Base-by-base conservation (phyloP, 2,329 filamentous ascomycete species). In the Colletotrichum echinochloae region DNA sequence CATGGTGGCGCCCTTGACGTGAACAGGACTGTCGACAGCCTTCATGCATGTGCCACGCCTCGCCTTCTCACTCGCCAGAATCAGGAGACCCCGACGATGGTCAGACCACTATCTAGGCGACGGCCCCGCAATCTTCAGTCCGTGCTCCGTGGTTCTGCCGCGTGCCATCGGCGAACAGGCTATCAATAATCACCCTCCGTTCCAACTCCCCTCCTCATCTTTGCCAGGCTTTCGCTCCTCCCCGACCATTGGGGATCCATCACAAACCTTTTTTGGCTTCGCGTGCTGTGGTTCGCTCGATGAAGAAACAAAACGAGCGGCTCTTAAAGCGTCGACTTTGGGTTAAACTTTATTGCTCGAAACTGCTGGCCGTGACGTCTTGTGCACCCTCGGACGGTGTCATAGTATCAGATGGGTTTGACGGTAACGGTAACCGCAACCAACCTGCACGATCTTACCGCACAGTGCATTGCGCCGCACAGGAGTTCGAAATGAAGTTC, bases 351-450 rank as follows among this genome's bases (percentile, higher is more conserved):
- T 28, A 51, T 33, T 70, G 23, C 57, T 59, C 68, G 68, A 70
- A 70, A 70, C 64, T 66, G 60, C 12, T 44, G 57, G 64, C 67
- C 57, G 57, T 67, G 68, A 70, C 57, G 51, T 52, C 37, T 26
- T 54, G 57, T 57, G 26, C 52, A 63, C 68, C 46, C 68, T 68
- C 35, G 39, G 64, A 54, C 52, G 51, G 64, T 70, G 68, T 59
- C 64, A 59, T 30, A 33, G 64, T 70, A 70, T 70, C 64, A 70
- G 64, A 70, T 54, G 57, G 68, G 68, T 70, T 70, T 70, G 64
- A 67, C 59, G 52, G 37, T 59, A 65, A 67, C 59, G 52, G 37
- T 59, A 65, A 52, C 51, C 68, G 48, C 44, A 20, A 67, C 37
- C 52, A 41, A 16, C 26, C 57, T 59, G 64, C 64, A 67, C 59